phyloP scores from a whole-genome alignment of 2,329 filamentous ascomycete species.

The Trichoderma polysporum region DNA sequence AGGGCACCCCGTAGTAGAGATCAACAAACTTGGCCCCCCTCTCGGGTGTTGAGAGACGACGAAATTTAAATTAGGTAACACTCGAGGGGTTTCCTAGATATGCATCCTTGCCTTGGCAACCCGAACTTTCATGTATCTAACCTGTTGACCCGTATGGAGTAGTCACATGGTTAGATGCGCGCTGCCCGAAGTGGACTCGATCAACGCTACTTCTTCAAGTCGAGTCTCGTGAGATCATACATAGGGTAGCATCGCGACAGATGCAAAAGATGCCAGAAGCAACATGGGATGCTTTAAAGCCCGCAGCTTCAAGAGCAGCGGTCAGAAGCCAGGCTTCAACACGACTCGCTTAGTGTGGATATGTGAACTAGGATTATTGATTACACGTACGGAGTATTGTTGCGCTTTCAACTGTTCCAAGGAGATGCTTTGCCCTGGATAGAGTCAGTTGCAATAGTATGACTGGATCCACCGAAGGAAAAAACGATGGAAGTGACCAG shows the following conservation, averaged over 20 bases:
- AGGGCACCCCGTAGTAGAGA: not conserved
- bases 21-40: conserved; percentile 5
- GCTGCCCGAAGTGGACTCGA: conserved; percentile 1
- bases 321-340: conserved; percentile 9
- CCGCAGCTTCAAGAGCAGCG: conserved; percentile 6
- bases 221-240: conserved; percentile 10
- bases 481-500: not conserved
- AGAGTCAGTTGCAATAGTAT: not conserved
- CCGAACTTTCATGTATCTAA: not conserved
- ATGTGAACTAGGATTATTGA: not conserved
- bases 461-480: not conserved
- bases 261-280: not conserved
- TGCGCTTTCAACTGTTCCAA: not conserved
- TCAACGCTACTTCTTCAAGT: conserved; percentile 11
- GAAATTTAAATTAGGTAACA: conserved; percentile 7
- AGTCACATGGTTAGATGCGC: conserved; percentile 20
- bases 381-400: not conserved
- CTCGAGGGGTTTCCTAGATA: not conserved
- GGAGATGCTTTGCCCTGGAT: not conserved
- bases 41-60: not conserved
- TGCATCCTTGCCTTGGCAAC: conserved; percentile 9
- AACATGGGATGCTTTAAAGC: not conserved
- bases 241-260: conserved; percentile 15
- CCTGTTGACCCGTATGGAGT: conserved; percentile 9
- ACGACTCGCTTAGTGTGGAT: not conserved